Evolutionary conservation across 2,329 filamentous ascomycete species (phyloP), one percentile per base, ranked within the genome.

Genomic region (Fusarium sp.): DNA sequence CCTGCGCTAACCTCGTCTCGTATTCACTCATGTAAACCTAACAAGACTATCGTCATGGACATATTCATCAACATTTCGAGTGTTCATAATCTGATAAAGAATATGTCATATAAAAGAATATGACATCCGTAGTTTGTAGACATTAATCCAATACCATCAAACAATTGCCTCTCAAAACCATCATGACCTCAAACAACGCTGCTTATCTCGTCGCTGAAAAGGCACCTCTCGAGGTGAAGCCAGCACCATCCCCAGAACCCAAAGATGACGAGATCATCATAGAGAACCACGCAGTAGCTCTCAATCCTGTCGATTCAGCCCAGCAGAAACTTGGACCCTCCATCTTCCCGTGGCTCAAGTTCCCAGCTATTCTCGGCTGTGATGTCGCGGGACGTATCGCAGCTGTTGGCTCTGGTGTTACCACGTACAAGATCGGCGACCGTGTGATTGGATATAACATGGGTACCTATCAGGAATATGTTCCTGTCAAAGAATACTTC

Each of bases 281-380:
- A 9, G 67, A 63, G n/a, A 69, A 28, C 12, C n/a, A 55, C 28
- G 64, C 56, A n/a, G 39, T 63, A 26, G 44, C 66, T 14, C 47
- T 69, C 42, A 69, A 69, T 12, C 66, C 66, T 2, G 63, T 68
- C 20, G 66, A 69, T 22, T 26, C 47, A 28, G 64, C 48, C 26
- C 66, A 69, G 14, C 66, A 69, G n/a, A 55, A 13, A 28, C 55
- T 69, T 20, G 66, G 66, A 3, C 44, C 65, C 17, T 62, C 54
- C 5, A 22, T 35, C 36, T 69, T 69, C 28, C 64, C 64, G 2
- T 69, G 66, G 66, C 66, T 69, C 41, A 69, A 69, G 12, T 69
- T 63, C 14, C 66, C 66, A 12, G 56, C 64, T 24, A 63, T 69
- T 7, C 56, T 69, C 3, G 66, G 64, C 14, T 69, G 47, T 10